Base-by-base conservation (phyloP, 495 filamentous ascomycete genomes). In the Penicillium longicatenatum region DNA sequence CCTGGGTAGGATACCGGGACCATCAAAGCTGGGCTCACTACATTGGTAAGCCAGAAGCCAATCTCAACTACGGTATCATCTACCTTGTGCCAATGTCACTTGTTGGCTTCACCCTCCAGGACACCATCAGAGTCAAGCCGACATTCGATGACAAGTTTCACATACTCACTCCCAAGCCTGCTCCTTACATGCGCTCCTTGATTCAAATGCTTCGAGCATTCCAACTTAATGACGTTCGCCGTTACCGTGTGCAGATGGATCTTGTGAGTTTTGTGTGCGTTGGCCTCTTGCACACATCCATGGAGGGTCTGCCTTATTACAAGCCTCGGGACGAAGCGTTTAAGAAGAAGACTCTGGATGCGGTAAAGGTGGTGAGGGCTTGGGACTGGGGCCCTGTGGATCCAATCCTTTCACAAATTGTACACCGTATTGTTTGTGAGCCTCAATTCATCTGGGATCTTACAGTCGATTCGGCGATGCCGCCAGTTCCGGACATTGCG, bases 11-110 rank as follows among this genome's bases (percentile, higher is more conserved):
- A 16, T 39, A n/a, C 3, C 14, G 37, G 37, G 37, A 39, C 16
- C 4, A 11, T 12, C 14, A 12, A 16, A 0, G 11, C 37, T 17
- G 37, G 14, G 12, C 11, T 12, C 37, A 39, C 37, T 16, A 16
- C 37, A 39, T 39, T 7, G 16, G 14, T 0, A n/a, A 5, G 14
- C 37, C 37, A 1, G 14, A n/a, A 16, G 11, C 6, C 4, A 17
- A 17, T 4, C 37, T 39, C 11, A n/a, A 39, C 17, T 39, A 16
- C 16, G 37, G 37, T 16, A 12, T 39, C 14, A 17, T 61, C 46
- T 51, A 58, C 48, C 57, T 64, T 41, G 59, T 64, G 35, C 64
- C 58, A 1, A 49, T 67, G 24, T 64, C 61, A 10, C 43, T 62
- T 24, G 21, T 64, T 31, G 55, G 61, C 41, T 50, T 67, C 48